phyloP scores from a whole-genome alignment of 2,329 filamentous ascomycete genomes.

The Beauveria medogensis region DNA sequence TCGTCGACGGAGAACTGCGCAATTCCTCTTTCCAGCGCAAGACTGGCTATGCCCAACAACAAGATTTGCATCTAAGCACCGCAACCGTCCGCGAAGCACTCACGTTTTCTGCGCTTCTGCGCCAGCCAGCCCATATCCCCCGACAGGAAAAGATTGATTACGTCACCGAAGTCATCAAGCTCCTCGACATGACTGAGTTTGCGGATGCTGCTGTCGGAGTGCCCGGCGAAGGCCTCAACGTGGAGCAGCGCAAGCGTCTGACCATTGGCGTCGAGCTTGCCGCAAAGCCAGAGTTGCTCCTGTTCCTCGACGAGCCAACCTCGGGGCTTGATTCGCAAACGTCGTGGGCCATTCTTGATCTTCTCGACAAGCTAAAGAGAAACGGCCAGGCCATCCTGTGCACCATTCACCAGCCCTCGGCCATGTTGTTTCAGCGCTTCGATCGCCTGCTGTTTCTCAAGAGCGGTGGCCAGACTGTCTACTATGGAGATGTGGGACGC shows the following conservation, averaged over 20 bases:
- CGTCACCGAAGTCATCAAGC: conserved; percentile 52
- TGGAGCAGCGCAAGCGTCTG: conserved; percentile 63
- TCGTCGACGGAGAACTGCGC: conserved; percentile 48
- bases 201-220: conserved; percentile 52
- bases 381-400: conserved; percentile 17
- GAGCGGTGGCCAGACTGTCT: conserved; percentile 68
- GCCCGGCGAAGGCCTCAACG: conserved; percentile 61
- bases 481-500: conserved; percentile 72
- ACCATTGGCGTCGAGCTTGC: conserved; percentile 88
- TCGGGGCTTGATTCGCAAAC: conserved; percentile 64
- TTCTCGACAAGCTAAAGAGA: too few relatives aligned
- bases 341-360: too few relatives aligned
- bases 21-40: conserved; percentile 15
- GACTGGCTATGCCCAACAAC: too few relatives aligned
- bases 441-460: conserved; percentile 72
- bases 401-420: conserved; percentile 43
- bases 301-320: conserved; percentile 75
- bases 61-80: too few relatives aligned
- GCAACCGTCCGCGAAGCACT: too few relatives aligned
- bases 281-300: conserved; percentile 67
- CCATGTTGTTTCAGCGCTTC: conserved; percentile 39
- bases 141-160: conserved; percentile 42
- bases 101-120: too few relatives aligned
- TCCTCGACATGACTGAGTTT: conserved; percentile 51
- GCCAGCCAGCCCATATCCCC: too few relatives aligned